Base-by-base conservation (phyloP, 2,329 filamentous ascomycete species). In the Colletotrichum lentis region DNA sequence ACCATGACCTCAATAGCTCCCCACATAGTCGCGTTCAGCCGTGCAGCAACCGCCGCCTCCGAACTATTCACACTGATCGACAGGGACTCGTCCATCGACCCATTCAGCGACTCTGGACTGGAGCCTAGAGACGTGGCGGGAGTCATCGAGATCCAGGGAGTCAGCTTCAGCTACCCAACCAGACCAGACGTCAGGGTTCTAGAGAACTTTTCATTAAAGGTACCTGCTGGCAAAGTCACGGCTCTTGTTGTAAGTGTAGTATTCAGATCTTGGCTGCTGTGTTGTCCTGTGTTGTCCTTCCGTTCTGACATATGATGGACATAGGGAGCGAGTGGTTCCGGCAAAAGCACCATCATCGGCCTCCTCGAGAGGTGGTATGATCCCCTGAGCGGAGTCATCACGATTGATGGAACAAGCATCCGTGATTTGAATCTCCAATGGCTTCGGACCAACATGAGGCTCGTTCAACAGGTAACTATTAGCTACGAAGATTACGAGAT, bases 341-440 rank as follows among this genome's bases (percentile, higher is more conserved):
- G 89, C 24, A 91, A 91, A 74, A 89, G 86, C 71, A 91, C 89
- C 0, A 86, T 91, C 24, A 86, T 91, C n/a, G 88, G 88, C 10
- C 80, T 91, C 14, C 82, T 91, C 3, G 88, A 91, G 74, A 84
- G 89, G 10, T 91, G 91, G 75, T 91, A 91, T 31, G 49, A 69
- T 10, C 64, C 62, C 27, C 6, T 27, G 4, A 67, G 70, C 0
- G 77, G 78, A 0, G 20, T 37, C 4, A 74, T 79, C 47, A 72
- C 61, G 14, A 65, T 79, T 1, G 77, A 77, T 35, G 76, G 74
- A 1, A 56, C 59, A 7, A 62, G 67, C 2, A 71, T 79, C 8
- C 60, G 72, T 2, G 69, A 70, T 1, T 64, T 76, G 20, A 77
- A 77, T 24, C 60, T 76, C 1, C 60, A 64, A 12, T 78, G 76